Evolutionary conservation across 2,329 filamentous ascomycete species (phyloP).

Genomic region (Penicillium rolfsii): DNA sequence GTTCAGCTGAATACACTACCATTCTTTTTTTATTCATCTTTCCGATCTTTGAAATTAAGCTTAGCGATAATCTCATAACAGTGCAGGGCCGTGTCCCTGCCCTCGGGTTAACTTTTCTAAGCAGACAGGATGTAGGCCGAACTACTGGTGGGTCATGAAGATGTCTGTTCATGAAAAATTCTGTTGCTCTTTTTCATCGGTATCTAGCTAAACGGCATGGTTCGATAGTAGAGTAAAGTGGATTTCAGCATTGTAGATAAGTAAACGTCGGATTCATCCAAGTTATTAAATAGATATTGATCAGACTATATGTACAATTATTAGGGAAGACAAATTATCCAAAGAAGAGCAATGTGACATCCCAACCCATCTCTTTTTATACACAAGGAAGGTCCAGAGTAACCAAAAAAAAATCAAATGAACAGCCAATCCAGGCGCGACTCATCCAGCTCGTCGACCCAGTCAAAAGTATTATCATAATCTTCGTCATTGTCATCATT

Average conservation of each 20-base stretch:
- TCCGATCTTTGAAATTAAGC: no score
- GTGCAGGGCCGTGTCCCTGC: no score
- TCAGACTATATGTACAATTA: constrained; percentile 15
- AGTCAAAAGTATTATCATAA: constrained; percentile 42
- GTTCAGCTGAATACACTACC: no score
- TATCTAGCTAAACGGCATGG: no score
- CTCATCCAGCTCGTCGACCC: constrained; percentile 46
- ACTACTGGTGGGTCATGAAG: not conserved
- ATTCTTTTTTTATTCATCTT: no score
- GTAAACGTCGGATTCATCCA: not conserved
- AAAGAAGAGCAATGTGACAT: not conserved
- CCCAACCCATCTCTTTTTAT: not conserved
- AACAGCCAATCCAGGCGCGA: constrained; percentile 48
- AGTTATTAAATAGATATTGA: not conserved
- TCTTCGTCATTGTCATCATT: constrained; percentile 27
- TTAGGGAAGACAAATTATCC: constrained; percentile 6
- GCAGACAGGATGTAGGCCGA: no score
- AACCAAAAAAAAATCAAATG: constrained; percentile 33
- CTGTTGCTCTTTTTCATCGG: no score
- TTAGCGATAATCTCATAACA: no score
- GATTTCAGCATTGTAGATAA: no score
- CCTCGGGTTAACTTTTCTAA: no score
- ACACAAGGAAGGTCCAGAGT: not conserved
- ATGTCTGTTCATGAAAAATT: no score
- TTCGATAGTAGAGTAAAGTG: no score